Evolutionary conservation across 164 flowering plant species (phyloP), one percentile per base, ranked within the genome.

Genomic region (Buxus sempervirens): DNA sequence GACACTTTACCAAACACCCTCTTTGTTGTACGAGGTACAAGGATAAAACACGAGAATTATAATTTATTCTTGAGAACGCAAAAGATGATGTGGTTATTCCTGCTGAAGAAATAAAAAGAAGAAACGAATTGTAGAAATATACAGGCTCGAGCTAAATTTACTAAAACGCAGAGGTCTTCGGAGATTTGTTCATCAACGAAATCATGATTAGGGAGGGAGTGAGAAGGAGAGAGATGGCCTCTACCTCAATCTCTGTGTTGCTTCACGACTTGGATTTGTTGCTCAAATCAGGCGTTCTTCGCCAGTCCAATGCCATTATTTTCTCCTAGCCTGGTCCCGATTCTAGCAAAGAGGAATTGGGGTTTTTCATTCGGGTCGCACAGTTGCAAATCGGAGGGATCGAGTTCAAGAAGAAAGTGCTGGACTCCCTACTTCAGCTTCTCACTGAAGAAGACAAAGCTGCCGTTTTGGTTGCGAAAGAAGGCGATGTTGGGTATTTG

Each of bases 371-470:
- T 20, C 68, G 79, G 19, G 97, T 92, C 73, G 78, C 96, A 3
- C 72, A 96, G 48, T 42, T 92, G 0, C 93, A 88, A 76, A 85
- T 92, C 78, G 97, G 96, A 1, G 90, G 96, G 9, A 36, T 79
- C 21, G 97, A 90, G 71, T 88, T 87, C 79, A 90, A 90, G 80
- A 76, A 67, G 68, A 86, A 90, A 71, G 89, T 96, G 0, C 54
- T 92, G 18, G 90, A 87, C 10, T 87, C 97, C 1, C 80, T 92
- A 19, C 54, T 88, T 25, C 79, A 83, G 66, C 75, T 90, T 4
- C 76, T 90, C 20, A 51, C 41, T 1, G 83, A 81, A 2, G 89
- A 84, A 26, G 84, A 76, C 0, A 90, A 87, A 58, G 53, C 87
- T 8, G 77, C 88, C 0, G 48, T 38, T 10, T 5, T 84, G 53